A percentile compares a stretch with the other conserved stretches of the same genome.
phyloP scores from a whole-genome alignment of 1,139 yeast species.

The Lodderomyces theae region DNA sequence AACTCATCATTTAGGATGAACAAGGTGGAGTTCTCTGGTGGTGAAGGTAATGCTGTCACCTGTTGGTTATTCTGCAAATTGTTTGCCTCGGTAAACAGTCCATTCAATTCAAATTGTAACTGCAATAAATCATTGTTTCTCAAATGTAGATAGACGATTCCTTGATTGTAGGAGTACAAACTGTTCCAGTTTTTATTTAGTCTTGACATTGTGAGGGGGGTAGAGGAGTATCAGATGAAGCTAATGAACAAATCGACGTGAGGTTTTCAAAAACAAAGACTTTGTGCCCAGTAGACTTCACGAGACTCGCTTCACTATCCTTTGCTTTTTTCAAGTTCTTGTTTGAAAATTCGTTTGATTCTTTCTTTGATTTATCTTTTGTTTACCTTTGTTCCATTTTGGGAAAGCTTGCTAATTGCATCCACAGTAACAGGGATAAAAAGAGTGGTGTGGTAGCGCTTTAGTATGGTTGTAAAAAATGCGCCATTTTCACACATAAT shows the following conservation, averaged over 20 bases:
- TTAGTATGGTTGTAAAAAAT: no score
- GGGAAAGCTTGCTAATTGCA: slow-evolving; percentile 3
- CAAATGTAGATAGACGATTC: slow-evolving; percentile 35
- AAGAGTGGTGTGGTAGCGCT: no score
- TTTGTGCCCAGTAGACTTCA: no score
- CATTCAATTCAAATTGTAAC: slow-evolving; percentile 36
- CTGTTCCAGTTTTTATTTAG: slow-evolving; percentile 29
- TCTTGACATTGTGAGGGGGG: slow-evolving; percentile 2
- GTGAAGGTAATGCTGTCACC: slow-evolving; percentile 23
- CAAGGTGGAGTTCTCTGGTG: slow-evolving; percentile 34
- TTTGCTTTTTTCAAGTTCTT: no score
- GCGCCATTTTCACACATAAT: no score
- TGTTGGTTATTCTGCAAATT: slow-evolving; percentile 21
- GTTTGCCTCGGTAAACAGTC: slow-evolving; percentile 15
- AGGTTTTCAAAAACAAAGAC: no score
- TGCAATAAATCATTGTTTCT: slow-evolving; percentile 36
- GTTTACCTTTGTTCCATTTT: slow-evolving; percentile 6
- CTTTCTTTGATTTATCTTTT: not conserved
- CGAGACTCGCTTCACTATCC: no score
- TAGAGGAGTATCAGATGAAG: no score
- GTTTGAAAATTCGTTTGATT: no score
- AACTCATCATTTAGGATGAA: slow-evolving; percentile 30
- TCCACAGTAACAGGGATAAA: no score
- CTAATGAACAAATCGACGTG: no score
- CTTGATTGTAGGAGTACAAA: slow-evolving; percentile 34